Base-by-base conservation (phyloP, 208 protist genomes). In the Acanthamoeba sp. region DNA sequence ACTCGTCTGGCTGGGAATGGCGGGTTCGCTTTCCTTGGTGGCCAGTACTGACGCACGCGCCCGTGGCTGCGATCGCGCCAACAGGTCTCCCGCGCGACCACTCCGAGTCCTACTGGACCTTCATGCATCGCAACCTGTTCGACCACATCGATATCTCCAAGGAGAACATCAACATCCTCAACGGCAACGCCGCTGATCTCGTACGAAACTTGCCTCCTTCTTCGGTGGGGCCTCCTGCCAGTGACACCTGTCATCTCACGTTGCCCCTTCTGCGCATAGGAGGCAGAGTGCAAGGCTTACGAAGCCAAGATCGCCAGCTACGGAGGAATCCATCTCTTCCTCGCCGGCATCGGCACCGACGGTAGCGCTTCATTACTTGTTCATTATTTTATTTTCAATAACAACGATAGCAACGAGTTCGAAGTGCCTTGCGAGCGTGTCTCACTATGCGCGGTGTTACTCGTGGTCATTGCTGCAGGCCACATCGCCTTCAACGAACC, bases 401-500 rank as follows among this genome's bases (percentile, higher is more conserved):
- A 84, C 84, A 12, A 93, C 14, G 10, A 93, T 36, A n/a, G n/a
- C n/a, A n/a, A n/a, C n/a, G n/a, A n/a, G n/a, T n/a, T n/a, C n/a
- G n/a, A n/a, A n/a, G n/a, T n/a, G n/a, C n/a, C n/a, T n/a, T n/a
- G n/a, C n/a, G n/a, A n/a, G n/a, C n/a, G n/a, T n/a, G n/a, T n/a
- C n/a, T n/a, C n/a, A n/a, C n/a, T n/a, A n/a, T n/a, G n/a, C n/a
- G n/a, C n/a, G n/a, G n/a, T n/a, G n/a, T n/a, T n/a, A n/a, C n/a
- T n/a, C n/a, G n/a, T n/a, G n/a, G n/a, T n/a, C n/a, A n/a, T 98
- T 78, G 97, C 97, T 16, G 98, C 99, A 91, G 98, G 98, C 22
- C 98, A 99, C 94, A 97, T 99, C 55, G 98, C 98, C 29, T 99
- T 99, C 95, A 99, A 99, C 94, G 98, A 99, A 93, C 98, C 98